Conservation (phyloP, 805 yeast genomes). For the Candida hungchunana region DNA sequence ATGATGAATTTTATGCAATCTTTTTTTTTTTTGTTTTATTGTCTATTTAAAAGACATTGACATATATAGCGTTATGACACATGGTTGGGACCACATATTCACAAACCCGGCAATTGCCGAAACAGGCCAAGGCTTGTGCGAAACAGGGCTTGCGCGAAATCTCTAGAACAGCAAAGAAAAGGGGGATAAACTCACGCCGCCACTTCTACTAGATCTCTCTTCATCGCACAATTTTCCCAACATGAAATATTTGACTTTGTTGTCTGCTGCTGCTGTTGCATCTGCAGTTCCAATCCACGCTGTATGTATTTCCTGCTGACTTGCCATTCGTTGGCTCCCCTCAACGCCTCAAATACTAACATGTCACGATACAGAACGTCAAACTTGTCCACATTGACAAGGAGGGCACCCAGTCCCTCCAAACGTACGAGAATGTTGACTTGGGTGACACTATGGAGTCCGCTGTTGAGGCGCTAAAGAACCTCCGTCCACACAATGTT, state of each 20-base stretch:
- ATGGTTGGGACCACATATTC: not conserved
- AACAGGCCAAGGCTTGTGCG: not conserved
- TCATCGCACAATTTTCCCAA: slow-evolving; percentile 1
- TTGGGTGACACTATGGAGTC: slow-evolving; percentile 19
- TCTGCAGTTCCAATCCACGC: slow-evolving; percentile 23
- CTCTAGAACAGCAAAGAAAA: no score
- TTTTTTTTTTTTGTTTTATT: no score
- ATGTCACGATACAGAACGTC: slow-evolving; percentile 10
- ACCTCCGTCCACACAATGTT: slow-evolving; percentile 2
- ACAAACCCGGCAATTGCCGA: not conserved
- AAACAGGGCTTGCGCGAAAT: no score
- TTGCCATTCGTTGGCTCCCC: no score
- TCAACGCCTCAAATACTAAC: no score
- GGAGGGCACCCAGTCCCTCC: slow-evolving; percentile 15
- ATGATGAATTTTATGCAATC: no score
- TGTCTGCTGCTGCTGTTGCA: slow-evolving; percentile 19
- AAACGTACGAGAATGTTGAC: slow-evolving; percentile 16
- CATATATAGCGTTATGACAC: not conserved
- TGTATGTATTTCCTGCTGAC: slow-evolving; percentile 15
- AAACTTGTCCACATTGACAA: slow-evolving; percentile 12
- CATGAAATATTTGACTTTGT: slow-evolving; percentile 21
- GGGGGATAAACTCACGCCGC: no score
- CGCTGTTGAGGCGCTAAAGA: slow-evolving; percentile 7
- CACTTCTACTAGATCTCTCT: no score
- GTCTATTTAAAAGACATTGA: no score